Evolutionary conservation across 257 asterid species (phyloP).

Genomic region (Solanum bukasovii): DNA sequence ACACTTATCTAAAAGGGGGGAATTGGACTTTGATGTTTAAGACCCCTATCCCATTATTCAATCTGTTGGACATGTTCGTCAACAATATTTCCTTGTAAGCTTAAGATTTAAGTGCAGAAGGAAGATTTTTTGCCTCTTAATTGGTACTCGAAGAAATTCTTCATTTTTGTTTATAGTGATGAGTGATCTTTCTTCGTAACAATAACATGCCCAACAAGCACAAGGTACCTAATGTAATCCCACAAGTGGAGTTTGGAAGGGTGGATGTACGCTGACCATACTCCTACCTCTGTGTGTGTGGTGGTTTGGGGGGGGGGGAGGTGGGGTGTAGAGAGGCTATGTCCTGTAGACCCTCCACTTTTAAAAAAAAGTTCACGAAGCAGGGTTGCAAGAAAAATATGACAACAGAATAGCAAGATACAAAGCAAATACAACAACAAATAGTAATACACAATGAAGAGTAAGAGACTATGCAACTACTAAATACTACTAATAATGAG

Average conservation of each 20-base stretch:
- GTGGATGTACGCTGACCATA: background rate
- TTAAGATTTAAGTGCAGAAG: background rate
- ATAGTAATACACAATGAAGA: background rate
- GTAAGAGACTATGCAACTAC: background rate
- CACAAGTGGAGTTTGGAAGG: background rate
- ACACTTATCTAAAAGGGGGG: background rate
- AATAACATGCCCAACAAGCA: background rate
- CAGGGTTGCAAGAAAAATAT: background rate
- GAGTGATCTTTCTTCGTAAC: background rate
- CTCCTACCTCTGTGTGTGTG: background rate
- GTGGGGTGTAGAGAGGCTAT: background rate
- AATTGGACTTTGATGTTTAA: background rate
- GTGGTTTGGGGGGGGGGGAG: background rate
- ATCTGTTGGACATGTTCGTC: background rate
- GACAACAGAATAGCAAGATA: background rate
- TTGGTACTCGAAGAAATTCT: background rate
- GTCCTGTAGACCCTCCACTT: background rate
- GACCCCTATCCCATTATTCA: background rate
- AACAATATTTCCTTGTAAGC: background rate
- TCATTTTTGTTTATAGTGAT: background rate
- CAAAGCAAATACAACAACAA: background rate
- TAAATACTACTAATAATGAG: background rate
- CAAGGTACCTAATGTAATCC: background rate
- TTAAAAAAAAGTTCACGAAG: background rate
- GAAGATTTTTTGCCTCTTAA: background rate